phyloP scores from a whole-genome alignment of 768 basidiomycete genomes.

The Russula ochroleuca region DNA sequence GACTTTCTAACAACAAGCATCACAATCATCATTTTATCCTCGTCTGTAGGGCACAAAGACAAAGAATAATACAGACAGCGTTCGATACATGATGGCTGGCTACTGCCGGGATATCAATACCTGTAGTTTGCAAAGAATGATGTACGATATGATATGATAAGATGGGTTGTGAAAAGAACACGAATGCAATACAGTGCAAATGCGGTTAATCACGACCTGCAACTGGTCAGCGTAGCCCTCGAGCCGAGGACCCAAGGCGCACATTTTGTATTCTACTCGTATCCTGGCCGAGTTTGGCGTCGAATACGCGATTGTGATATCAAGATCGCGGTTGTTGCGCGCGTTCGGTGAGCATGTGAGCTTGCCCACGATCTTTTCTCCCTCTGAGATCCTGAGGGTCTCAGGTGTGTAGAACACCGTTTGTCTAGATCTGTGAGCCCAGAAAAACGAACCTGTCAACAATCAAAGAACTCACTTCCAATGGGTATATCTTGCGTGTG shows the following conservation, averaged over 20 bases:
- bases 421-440: constrained; percentile 51
- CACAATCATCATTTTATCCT: neutral
- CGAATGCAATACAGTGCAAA: neutral
- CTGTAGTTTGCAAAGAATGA: neutral
- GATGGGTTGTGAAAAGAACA: neutral
- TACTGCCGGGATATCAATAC: constrained; percentile 16
- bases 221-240: constrained; percentile 56
- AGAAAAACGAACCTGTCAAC: neutral
- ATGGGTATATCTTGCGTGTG: constrained; percentile 93
- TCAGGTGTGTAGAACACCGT: constrained; percentile 96
- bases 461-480: constrained; percentile 70
- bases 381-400: constrained; percentile 63
- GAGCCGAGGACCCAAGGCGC: constrained; percentile 44
- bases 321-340: constrained; percentile 92
- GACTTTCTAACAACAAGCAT: neutral
- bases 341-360: constrained; percentile 83
- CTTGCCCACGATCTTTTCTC: constrained; percentile 67
- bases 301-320: constrained; percentile 76
- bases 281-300: constrained; percentile 30
- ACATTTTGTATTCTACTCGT: constrained; percentile 79
- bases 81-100: neutral
- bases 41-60: neutral
- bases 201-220: constrained; percentile 59
- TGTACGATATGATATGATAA: neutral
- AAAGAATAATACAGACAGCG: neutral